A percentile compares a stretch with the other conserved stretches of the same genome.
Evolutionary conservation across 73 alveolate genomes (phyloP).

Genomic region (Tetrahymena borealis): DNA sequence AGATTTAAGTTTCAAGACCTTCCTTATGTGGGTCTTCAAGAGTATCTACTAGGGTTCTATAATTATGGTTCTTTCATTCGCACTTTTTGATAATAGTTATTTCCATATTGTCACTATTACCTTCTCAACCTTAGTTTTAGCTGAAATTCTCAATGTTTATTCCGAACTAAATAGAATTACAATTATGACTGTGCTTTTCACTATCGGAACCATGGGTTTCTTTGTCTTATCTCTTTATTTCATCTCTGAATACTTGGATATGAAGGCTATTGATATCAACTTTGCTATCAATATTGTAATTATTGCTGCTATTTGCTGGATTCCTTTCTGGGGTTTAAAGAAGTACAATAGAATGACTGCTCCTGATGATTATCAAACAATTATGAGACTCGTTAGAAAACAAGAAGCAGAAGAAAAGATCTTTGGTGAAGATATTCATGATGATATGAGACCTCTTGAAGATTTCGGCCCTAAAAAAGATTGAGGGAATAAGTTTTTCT

Average conservation of each 20-base stretch:
- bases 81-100: constrained; percentile 68
- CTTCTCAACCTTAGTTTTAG: constrained; percentile 59
- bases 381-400: neutral
- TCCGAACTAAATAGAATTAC: constrained; percentile 15
- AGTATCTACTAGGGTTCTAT: constrained; percentile 83
- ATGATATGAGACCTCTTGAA: neutral
- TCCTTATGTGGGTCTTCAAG: constrained; percentile 82
- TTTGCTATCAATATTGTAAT: neutral
- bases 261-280: neutral
- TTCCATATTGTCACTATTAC: constrained; percentile 70
- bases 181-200: neutral
- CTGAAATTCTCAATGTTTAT: constrained; percentile 73
- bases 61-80: constrained; percentile 70
- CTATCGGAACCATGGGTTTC: neutral
- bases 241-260: neutral
- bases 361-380: neutral
- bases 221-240: neutral
- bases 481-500: no score
- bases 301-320: neutral
- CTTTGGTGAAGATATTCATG: neutral
- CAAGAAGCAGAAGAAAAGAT: neutral
- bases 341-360: neutral
- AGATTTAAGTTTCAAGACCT: constrained; percentile 72
- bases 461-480: neutral
- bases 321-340: neutral